These are phyloP conservation scores for Lipomyces yamadae DNA, from an alignment of 805 yeast species.

Conservation along the genomic window DNA sequence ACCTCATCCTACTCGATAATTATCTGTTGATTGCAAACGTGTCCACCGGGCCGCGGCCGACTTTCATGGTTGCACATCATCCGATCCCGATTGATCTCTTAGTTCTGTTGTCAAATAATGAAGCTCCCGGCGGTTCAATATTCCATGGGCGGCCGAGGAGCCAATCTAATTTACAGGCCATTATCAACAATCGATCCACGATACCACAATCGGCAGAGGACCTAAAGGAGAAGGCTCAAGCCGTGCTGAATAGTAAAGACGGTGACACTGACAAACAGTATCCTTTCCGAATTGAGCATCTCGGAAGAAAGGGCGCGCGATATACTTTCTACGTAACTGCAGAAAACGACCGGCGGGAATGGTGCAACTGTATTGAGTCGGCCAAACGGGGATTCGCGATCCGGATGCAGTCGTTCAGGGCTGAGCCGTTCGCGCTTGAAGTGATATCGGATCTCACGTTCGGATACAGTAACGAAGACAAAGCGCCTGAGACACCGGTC, in stretches of 20 bases:
- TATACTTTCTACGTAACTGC: constrained; percentile 45
- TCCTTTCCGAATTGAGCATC: constrained; percentile 46
- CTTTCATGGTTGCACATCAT: constrained; percentile 9
- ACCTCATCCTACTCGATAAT: constrained; percentile 70
- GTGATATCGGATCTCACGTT: constrained; percentile 64
- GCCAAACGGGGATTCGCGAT: constrained; percentile 52
- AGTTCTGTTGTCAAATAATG: constrained; percentile 59
- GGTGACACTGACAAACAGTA: constrained; percentile 38
- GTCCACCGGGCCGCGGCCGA: constrained; percentile 35
- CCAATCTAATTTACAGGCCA: constrained; percentile 33
- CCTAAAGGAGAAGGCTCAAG: constrained; percentile 7
- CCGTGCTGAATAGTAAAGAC: neutral
- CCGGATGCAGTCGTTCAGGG: constrained; percentile 45
- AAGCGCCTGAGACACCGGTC: constrained; percentile 49
- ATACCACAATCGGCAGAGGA: constrained; percentile 6
- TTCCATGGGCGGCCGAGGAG: constrained; percentile 38
- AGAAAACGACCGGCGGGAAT: constrained; percentile 55
- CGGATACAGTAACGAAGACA: constrained; percentile 60
- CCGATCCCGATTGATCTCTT: constrained; percentile 56
- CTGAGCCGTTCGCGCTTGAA: constrained; percentile 60
- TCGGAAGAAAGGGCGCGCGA: constrained; percentile 44
- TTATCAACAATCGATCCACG: neutral
- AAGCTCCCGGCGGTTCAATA: constrained; percentile 43
- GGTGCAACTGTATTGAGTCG: constrained; percentile 59
- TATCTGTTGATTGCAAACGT: constrained; percentile 53